Conservation (phyloP, 768 basidiomycete species). For the Phanerodontia chrysosporium region DNA sequence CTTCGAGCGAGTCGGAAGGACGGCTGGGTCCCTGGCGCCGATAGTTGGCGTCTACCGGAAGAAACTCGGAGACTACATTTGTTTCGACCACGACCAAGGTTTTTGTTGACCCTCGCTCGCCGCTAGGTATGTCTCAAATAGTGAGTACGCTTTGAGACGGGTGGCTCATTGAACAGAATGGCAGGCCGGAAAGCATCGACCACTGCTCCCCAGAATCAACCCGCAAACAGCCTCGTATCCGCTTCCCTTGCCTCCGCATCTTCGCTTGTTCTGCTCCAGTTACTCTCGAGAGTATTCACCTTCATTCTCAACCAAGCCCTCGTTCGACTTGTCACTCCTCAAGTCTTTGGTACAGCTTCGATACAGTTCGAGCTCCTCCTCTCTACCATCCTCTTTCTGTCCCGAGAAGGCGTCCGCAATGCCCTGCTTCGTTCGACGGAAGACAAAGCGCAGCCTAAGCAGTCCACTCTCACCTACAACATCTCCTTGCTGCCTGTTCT, state of each 20-base stretch:
- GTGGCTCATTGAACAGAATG: background rate
- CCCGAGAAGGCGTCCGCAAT: constrained; percentile 89
- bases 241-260: constrained; percentile 45
- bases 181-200: background rate
- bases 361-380: constrained; percentile 93
- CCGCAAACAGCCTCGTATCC: constrained; percentile 8
- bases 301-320: constrained; percentile 88
- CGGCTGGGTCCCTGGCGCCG: too few species aligned
- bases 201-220: background rate
- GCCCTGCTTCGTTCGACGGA: constrained; percentile 64
- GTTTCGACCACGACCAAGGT: too few species aligned
- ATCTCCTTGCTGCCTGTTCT: constrained; percentile 62
- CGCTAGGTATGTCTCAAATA: too few species aligned
- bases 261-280: constrained; percentile 81
- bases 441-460: constrained; percentile 3
- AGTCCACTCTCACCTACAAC: constrained; percentile 33
- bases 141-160: too few species aligned
- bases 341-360: constrained; percentile 83
- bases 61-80: too few species aligned
- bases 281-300: constrained; percentile 79
- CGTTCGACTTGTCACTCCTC: constrained; percentile 78
- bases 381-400: constrained; percentile 87
- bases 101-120: too few species aligned
- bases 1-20: too few species aligned
- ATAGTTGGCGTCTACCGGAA: too few species aligned